Evolutionary conservation across 1,139 yeast genomes (phyloP).

Genomic region (Candida glucosophila): DNA sequence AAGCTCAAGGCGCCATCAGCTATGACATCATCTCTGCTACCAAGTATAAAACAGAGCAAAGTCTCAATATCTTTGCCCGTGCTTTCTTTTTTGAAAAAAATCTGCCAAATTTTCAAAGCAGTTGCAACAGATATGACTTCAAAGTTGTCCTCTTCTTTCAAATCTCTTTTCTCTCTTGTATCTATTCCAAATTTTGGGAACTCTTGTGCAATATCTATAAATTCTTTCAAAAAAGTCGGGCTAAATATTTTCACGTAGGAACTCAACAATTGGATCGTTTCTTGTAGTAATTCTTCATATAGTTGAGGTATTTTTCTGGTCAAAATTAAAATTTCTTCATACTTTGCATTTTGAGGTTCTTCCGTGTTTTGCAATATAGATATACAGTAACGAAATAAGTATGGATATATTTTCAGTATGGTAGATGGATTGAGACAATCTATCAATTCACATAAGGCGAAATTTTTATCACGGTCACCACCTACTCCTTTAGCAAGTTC

Average conservation of each 20-base stretch:
- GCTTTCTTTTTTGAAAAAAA: too few species aligned
- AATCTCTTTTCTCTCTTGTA: conserved; percentile 1
- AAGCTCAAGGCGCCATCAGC: conserved; percentile 26
- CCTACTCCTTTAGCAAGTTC: conserved; percentile 12
- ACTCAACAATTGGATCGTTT: conserved; percentile 8
- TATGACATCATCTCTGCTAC: conserved; percentile 22
- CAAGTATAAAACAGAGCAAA: conserved; percentile 22
- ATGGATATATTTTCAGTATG: conserved; percentile 11
- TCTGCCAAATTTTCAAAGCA: too few species aligned
- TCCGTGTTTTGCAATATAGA: conserved; percentile 4
- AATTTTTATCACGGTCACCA: conserved; percentile 11
- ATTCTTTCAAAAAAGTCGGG: conserved; percentile 15
- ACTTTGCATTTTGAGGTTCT: conserved; percentile 4
- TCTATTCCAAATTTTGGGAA: conserved; percentile 1
- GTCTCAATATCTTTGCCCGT: too few species aligned
- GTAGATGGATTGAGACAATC: conserved; percentile 16
- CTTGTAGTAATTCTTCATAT: conserved; percentile 9
- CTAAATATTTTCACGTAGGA: conserved; percentile 8
- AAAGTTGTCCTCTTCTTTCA: conserved; percentile 1
- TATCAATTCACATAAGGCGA: conserved; percentile 28
- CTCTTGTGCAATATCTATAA: conserved; percentile 5
- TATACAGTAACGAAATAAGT: conserved; percentile 14
- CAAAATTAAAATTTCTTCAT: conserved; percentile 10
- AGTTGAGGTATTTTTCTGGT: conserved; percentile 13
- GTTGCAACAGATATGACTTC: conserved; percentile 2